phyloP scores from a whole-genome alignment of 768 basidiomycete species.

The Panaeolus cyanescens region DNA sequence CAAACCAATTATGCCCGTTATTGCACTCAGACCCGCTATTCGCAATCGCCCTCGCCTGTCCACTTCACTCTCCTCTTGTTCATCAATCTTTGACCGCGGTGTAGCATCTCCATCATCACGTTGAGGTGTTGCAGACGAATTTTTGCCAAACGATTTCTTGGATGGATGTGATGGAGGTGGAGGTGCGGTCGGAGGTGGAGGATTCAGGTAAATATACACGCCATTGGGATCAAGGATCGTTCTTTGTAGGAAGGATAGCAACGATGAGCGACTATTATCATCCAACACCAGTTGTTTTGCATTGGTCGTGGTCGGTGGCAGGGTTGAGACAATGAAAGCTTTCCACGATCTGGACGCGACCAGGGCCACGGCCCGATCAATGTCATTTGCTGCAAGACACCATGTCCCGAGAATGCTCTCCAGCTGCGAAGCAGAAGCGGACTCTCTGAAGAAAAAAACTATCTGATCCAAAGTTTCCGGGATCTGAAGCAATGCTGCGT shows the following conservation, averaged over 20 bases:
- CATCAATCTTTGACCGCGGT: constrained; percentile 49
- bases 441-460: constrained; percentile 49
- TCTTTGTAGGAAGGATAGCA: constrained; percentile 55
- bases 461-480: constrained; percentile 48
- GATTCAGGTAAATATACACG: constrained; percentile 64
- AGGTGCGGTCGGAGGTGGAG: constrained; percentile 45
- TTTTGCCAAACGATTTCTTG: constrained; percentile 19
- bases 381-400: constrained; percentile 71
- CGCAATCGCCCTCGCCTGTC: constrained; percentile 73
- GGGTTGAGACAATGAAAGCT: constrained; percentile 27
- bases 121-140: constrained; percentile 15
- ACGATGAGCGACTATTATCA: constrained; percentile 28
- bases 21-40: constrained; percentile 64
- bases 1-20: constrained; percentile 66
- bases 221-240: constrained; percentile 62
- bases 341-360: constrained; percentile 59
- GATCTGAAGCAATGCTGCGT: constrained; percentile 65
- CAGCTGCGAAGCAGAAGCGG: constrained; percentile 47
- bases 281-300: constrained; percentile 31
- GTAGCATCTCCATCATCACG: constrained; percentile 37
- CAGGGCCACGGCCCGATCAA: constrained; percentile 61
- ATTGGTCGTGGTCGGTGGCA: constrained; percentile 5
- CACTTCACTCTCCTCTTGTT: constrained; percentile 66
- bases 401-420: constrained; percentile 71
- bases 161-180: constrained; percentile 28